Conservation (phyloP, 1,284 basidiomycete genomes). For the Puccinia sorghi region DNA sequence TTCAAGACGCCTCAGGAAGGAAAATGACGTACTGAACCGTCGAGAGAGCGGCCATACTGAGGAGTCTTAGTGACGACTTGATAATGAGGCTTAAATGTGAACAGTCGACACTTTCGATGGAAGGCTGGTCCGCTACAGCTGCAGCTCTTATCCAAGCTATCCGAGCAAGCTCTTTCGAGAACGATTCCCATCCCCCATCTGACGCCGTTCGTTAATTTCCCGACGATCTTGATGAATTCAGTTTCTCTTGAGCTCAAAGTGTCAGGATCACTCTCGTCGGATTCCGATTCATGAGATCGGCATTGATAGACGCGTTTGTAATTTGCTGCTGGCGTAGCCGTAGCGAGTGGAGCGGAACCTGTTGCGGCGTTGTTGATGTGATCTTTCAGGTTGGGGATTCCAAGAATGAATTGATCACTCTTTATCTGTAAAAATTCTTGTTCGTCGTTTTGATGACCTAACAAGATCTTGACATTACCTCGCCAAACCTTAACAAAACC, state of each 20-base stretch:
- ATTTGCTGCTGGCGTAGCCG: conserved; percentile 37
- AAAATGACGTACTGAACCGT: conserved; percentile 63
- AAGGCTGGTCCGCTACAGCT: conserved; percentile 69
- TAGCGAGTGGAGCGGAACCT: conserved; percentile 55
- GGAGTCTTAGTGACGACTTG: conserved; percentile 68
- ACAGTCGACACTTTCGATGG: conserved; percentile 76
- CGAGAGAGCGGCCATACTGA: conserved; percentile 58
- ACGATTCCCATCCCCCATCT: conserved; percentile 83
- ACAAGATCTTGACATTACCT: conserved; percentile 71
- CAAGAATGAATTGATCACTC: conserved; percentile 76
- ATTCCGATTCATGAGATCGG: conserved; percentile 32
- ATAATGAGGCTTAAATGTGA: conserved; percentile 81
- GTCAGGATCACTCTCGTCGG: conserved; percentile 46
- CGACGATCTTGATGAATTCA: conserved; percentile 66
- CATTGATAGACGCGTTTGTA: conserved; percentile 46
- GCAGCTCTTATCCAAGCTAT: conserved; percentile 60
- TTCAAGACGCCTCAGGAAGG: conserved; percentile 51
- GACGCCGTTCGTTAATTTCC: conserved; percentile 83
- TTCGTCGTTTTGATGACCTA: conserved; percentile 74
- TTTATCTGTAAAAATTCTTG: conserved; percentile 79
- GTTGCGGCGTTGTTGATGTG: conserved; percentile 62
- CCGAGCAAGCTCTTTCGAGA: conserved; percentile 79
- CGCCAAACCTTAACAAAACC: conserved; percentile 88
- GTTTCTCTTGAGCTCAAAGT: conserved; percentile 36
- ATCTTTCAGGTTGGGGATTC: conserved; percentile 67